Percentiles rank a stretch among this genome's conserved stretches.
These are phyloP conservation scores for Colletotrichum sp. DNA, from an alignment of 2,329 filamentous ascomycete species.

Conservation along the genomic window DNA sequence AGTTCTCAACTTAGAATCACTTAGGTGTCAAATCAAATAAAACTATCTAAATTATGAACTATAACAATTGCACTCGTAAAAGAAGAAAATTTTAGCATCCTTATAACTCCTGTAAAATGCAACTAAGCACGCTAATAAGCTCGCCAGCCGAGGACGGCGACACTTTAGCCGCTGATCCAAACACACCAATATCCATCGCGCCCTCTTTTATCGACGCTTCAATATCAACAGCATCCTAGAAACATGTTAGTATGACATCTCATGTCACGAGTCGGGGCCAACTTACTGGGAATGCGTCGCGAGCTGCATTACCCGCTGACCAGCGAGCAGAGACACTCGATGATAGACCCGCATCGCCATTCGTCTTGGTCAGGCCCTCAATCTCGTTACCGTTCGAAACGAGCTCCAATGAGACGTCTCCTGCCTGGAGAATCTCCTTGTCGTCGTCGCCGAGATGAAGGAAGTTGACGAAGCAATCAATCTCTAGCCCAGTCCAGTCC, in stretches of 20 bases:
- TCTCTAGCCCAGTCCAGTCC: slow-evolving; percentile 72
- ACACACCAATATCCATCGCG: slow-evolving; percentile 43
- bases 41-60: not conserved
- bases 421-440: not conserved
- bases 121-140: not conserved
- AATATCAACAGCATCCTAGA: slow-evolving; percentile 43
- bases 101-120: not conserved
- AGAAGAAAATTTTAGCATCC: not conserved
- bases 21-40: not conserved
- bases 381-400: slow-evolving; percentile 29
- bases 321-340: not conserved
- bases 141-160: not conserved
- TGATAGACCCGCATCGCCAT: not conserved
- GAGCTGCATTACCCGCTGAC: slow-evolving; percentile 27
- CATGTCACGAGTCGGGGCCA: slow-evolving; percentile 3
- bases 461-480: slow-evolving; percentile 85
- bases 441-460: slow-evolving; percentile 49
- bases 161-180: slow-evolving; percentile 29
- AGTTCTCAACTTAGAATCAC: not conserved
- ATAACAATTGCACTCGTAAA: not conserved
- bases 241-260: not conserved
- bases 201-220: slow-evolving; percentile 38
- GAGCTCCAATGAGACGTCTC: not conserved
- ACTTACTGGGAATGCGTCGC: slow-evolving; percentile 34
- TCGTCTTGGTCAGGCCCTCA: not conserved